phyloP scores from a whole-genome alignment of 73 alveolate genomes.

The Paramecium octaurelia region DNA sequence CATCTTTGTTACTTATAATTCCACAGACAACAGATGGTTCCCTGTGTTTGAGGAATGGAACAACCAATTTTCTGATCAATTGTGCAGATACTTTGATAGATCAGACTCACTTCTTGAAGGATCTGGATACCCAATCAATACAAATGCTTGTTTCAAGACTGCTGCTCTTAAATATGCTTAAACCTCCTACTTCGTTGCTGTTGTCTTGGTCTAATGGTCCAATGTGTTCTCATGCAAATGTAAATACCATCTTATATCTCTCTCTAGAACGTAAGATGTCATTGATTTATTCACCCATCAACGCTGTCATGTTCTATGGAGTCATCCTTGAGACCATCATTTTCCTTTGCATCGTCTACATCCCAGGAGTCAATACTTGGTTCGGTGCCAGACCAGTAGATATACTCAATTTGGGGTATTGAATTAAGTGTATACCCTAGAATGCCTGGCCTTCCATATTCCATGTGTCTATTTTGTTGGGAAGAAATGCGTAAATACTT shows the following conservation, averaged over 20 bases:
- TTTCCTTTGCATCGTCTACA: constrained; percentile 20
- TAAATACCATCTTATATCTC: background rate
- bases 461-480: constrained; percentile 57
- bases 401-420: constrained; percentile 41
- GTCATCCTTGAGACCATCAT: constrained; percentile 17
- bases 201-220: constrained; percentile 32
- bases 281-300: background rate
- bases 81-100: constrained; percentile 41
- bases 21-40: background rate
- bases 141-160: constrained; percentile 52
- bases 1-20: background rate
- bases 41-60: background rate
- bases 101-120: constrained; percentile 27
- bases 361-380: constrained; percentile 55
- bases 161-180: constrained; percentile 56
- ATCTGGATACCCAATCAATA: constrained; percentile 17
- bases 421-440: background rate
- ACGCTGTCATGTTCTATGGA: constrained; percentile 43
- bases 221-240: constrained; percentile 54
- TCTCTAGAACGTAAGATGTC: constrained; percentile 50
- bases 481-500: constrained; percentile 55
- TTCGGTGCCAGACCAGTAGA: constrained; percentile 65
- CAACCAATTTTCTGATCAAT: background rate
- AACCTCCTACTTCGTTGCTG: constrained; percentile 42
- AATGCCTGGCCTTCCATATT: constrained; percentile 60